These are phyloP conservation scores for Hanseniaspora opuntiae DNA, from an alignment of 805 yeast genomes.

Conservation along the genomic window DNA sequence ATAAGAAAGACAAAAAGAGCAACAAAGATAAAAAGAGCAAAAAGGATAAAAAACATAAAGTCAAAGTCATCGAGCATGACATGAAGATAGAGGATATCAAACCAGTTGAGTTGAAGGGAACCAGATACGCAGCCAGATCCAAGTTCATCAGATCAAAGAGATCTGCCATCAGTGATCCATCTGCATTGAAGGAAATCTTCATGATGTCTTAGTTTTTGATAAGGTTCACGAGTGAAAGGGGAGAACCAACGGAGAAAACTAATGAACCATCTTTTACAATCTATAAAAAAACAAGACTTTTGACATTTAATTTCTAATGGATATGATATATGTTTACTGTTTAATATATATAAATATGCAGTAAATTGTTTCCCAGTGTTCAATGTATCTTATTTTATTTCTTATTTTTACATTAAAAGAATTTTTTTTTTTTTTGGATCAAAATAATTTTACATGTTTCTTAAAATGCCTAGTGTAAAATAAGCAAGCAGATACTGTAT, in stretches of 20 bases:
- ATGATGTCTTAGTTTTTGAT: constrained; percentile 46
- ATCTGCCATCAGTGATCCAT: constrained; percentile 79
- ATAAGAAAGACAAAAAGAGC: constrained; percentile 23
- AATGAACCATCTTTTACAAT: not conserved
- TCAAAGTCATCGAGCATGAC: constrained; percentile 4
- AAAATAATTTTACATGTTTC: not conserved
- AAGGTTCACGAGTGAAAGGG: too few species aligned
- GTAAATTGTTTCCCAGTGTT: not conserved
- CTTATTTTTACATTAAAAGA: not conserved
- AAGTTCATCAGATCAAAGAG: constrained; percentile 81
- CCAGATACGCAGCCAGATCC: constrained; percentile 65
- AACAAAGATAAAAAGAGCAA: constrained; percentile 22
- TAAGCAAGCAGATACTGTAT: not conserved
- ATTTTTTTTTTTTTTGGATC: not conserved
- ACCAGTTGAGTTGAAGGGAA: constrained; percentile 26
- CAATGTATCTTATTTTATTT: not conserved
- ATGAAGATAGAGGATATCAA: constrained; percentile 9
- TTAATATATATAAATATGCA: not conserved
- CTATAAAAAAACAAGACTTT: too few species aligned
- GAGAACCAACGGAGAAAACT: not conserved
- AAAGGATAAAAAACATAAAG: constrained; percentile 20
- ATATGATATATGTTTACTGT: too few species aligned
- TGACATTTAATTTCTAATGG: too few species aligned
- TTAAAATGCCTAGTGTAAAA: not conserved
- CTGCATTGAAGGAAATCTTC: constrained; percentile 82